A percentile compares a stretch with the other conserved stretches of the same genome.
phyloP scores from a whole-genome alignment of 352 stramenopile genomes.

The Phytopythium oedochilum region DNA sequence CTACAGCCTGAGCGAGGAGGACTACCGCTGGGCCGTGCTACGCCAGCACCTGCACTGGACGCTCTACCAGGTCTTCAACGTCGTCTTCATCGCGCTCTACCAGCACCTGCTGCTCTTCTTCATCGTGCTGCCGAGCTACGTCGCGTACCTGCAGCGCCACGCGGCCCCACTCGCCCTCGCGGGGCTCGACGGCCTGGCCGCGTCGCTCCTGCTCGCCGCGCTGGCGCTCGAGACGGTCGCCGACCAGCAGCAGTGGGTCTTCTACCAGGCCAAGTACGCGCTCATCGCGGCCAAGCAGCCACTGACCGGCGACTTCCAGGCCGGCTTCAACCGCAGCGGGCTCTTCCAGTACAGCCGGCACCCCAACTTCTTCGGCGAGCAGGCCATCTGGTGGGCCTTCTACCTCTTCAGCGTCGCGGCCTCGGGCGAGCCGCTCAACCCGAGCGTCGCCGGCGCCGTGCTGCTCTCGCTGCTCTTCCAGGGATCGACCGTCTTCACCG shows the following conservation, averaged over 20 bases:
- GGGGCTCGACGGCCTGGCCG: constrained; percentile 47
- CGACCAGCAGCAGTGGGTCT: constrained; percentile 91
- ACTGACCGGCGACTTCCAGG: constrained; percentile 63
- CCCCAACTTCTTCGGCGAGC: constrained; percentile 93
- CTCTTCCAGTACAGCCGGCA: constrained; percentile 91
- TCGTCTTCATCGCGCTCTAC: constrained; percentile 89
- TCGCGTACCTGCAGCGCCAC: constrained; percentile 41
- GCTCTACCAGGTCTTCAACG: constrained; percentile 88
- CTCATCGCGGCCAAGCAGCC: constrained; percentile 42
- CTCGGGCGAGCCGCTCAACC: constrained; percentile 51
- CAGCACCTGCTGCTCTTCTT: constrained; percentile 87
- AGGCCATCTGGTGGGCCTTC: constrained; percentile 88
- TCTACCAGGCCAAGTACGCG: constrained; percentile 87
- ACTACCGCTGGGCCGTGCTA: constrained; percentile 91
- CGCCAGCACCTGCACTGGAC: constrained; percentile 75
- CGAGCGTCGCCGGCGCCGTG: constrained; percentile 69
- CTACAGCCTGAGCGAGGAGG: constrained; percentile 87
- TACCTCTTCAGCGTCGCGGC: constrained; percentile 87
- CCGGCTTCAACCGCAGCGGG: constrained; percentile 80
- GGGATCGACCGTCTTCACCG: constrained; percentile 86
- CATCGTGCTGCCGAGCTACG: constrained; percentile 71
- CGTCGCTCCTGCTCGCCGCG: constrained; percentile 58
- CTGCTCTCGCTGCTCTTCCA: constrained; percentile 88
- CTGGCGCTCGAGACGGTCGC: constrained; percentile 82
- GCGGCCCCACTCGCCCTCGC: constrained; percentile 41